These are phyloP conservation scores for Penicillium sp. DNA, from an alignment of 2,329 filamentous ascomycete genomes.

Conservation along the genomic window DNA sequence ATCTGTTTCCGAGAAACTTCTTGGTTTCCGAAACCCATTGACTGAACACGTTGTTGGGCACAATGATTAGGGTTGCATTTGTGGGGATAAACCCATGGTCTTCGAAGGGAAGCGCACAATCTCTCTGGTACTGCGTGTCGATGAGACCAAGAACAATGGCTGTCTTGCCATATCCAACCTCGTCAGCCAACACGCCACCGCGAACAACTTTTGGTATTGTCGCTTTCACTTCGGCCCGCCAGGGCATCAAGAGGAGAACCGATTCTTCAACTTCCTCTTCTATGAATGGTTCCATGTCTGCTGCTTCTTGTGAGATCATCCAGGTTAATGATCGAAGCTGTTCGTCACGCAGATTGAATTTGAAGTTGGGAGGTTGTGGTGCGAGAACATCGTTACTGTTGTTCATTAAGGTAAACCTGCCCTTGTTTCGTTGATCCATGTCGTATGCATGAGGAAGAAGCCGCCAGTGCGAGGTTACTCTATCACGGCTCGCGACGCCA, in stretches of 20 bases:
- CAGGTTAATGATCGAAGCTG: conserved; percentile 58
- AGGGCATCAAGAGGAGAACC: conserved; percentile 50
- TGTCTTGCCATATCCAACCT: conserved; percentile 68
- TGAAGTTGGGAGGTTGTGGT: conserved; percentile 39
- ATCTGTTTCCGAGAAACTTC: conserved; percentile 49
- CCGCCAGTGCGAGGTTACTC: conserved; percentile 44
- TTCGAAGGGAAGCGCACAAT: conserved; percentile 11
- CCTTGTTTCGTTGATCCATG: conserved; percentile 31
- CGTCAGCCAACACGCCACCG: conserved; percentile 63
- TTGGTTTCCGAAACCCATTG: conserved; percentile 60
- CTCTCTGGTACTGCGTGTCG: conserved; percentile 34
- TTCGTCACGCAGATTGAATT: conserved; percentile 47
- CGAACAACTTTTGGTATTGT: conserved; percentile 41
- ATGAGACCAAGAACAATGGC: conserved; percentile 59
- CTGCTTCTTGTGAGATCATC: conserved; percentile 58
- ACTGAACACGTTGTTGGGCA: conserved; percentile 53
- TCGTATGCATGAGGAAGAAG: conserved; percentile 48
- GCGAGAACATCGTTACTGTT: conserved; percentile 42
- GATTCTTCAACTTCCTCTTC: conserved; percentile 60
- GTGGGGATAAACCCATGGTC: conserved; percentile 40
- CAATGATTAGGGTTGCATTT: conserved; percentile 60
- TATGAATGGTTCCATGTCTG: conserved; percentile 41
- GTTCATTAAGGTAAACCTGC: conserved; percentile 43
- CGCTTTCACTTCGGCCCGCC: conserved; percentile 56
- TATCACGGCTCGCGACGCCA: conserved; percentile 6